Percentiles rank a stretch among this genome's conserved stretches.
phyloP scores from a whole-genome alignment of 768 basidiomycete species.

The Boletus coccyginus region DNA sequence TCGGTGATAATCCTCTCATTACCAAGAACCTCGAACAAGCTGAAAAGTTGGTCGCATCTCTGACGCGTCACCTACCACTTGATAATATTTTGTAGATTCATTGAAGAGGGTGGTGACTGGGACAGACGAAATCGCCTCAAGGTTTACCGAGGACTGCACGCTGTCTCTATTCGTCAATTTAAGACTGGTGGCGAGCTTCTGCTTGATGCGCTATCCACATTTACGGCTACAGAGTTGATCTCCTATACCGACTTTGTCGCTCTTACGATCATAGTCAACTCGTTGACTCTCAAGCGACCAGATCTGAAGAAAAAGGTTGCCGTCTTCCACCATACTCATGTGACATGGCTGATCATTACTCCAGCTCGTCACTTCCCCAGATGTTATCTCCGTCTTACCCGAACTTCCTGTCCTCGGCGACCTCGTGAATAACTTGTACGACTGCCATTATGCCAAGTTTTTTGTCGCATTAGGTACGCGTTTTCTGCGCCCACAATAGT shows the following conservation, averaged over 20 bases:
- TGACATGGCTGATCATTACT: constrained; percentile 4
- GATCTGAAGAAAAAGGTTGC: constrained; percentile 89
- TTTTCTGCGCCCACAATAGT: background rate
- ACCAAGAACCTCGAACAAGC: constrained; percentile 72
- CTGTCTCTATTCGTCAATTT: constrained; percentile 87
- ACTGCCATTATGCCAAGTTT: constrained; percentile 93
- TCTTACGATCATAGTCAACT: constrained; percentile 76
- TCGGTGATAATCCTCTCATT: constrained; percentile 72
- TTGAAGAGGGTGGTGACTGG: constrained; percentile 98
- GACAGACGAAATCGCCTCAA: constrained; percentile 95
- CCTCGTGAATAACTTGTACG: constrained; percentile 83
- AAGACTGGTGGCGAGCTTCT: constrained; percentile 81
- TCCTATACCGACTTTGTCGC: constrained; percentile 89
- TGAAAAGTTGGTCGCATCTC: constrained; percentile 56
- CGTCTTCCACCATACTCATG: background rate
- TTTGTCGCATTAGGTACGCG: constrained; percentile 79
- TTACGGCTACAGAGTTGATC: constrained; percentile 89
- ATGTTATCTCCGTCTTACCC: constrained; percentile 82
- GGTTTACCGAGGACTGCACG: constrained; percentile 87
- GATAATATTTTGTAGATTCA: constrained; percentile 49
- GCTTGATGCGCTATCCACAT: constrained; percentile 89
- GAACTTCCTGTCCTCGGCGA: constrained; percentile 81
- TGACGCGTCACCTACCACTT: background rate
- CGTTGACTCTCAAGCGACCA: constrained; percentile 72
- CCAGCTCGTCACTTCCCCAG: constrained; percentile 81